Percentiles rank a stretch among this genome's conserved stretches.
phyloP scores from a whole-genome alignment of 495 filamentous ascomycete species.

The Cercophora scortea region DNA sequence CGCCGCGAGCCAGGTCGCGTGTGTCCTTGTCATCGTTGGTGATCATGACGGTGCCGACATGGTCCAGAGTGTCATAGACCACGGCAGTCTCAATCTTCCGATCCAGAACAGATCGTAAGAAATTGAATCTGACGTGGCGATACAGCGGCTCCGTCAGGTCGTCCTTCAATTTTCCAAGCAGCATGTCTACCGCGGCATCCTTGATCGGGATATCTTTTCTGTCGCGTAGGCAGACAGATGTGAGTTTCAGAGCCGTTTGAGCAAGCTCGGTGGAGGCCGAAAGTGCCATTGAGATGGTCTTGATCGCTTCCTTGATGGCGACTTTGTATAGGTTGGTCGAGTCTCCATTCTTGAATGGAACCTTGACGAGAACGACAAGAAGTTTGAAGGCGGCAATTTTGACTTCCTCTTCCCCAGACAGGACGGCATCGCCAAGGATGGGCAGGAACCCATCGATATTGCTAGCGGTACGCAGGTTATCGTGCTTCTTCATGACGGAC shows the following conservation, averaged over 20 bases:
- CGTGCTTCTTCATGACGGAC: constrained; percentile 70
- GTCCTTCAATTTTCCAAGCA: constrained; percentile 75
- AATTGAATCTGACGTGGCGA: constrained; percentile 88
- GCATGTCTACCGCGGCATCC: constrained; percentile 72
- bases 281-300: constrained; percentile 50
- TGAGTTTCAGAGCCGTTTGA: constrained; percentile 79
- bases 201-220: constrained; percentile 64
- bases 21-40: constrained; percentile 84
- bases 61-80: constrained; percentile 85
- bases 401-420: constrained; percentile 80
- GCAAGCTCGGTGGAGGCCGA: constrained; percentile 73
- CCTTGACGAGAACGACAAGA: constrained; percentile 75
- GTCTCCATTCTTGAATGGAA: constrained; percentile 66
- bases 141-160: constrained; percentile 88
- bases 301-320: constrained; percentile 73
- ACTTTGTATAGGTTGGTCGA: constrained; percentile 70
- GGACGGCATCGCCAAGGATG: constrained; percentile 76
- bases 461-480: constrained; percentile 63
- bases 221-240: constrained; percentile 78
- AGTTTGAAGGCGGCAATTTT: constrained; percentile 76
- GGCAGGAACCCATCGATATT: constrained; percentile 82
- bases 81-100: constrained; percentile 77
- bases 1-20: constrained; percentile 76
- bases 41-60: constrained; percentile 88
- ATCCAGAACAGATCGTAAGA: constrained; percentile 75